Evolutionary conservation across 2,329 filamentous ascomycete genomes (phyloP), one percentile per base, ranked within the genome.

Genomic region (Cladosporium cucumerinum): DNA sequence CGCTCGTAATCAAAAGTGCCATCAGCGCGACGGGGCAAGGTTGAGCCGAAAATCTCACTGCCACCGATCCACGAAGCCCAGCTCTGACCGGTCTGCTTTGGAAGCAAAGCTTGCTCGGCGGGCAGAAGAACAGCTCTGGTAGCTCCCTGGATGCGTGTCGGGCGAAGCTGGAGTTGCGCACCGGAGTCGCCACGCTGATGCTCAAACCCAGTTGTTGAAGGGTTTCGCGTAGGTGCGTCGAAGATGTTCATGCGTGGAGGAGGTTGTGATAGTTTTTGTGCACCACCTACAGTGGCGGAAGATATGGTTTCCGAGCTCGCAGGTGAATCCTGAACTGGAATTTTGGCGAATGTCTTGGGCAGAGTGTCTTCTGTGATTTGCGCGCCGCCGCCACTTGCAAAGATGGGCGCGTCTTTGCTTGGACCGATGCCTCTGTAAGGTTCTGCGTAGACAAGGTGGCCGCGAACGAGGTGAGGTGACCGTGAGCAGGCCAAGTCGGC

Each of bases 1-100:
- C 79, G 81, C 49, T 86, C 85, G 82, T 88, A 90, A 76, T 97
- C 93, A 71, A 97, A 93, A 49, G 87, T 87, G 65, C 91, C 91
- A 51, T 84, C 82, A 61, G 92, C 89, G 61, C 84, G 89, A 49
- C 89, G 83, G 8, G 91, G 91, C 46, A 94, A 87, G 74, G 89
- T 85, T 73, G 87, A 87, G 6, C 91, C 91, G 72, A 94, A 93
- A 76, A 93, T 87, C 71, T 80, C 78, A 8, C 78, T 78, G 10
- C 76, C 76, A 7, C 80, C 80, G 57, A 83, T 72, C 39, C 81
- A 75, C 66, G 69, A 63, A 30, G 68, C 59, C 74, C 72, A 72
- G 48, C 68, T 72, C 12, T 71, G 70, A 62, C 71, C 72, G 18
- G 74, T 69, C 68, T 80, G 79, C 74, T 80, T 78, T 2, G 81